Conservation (phyloP, 805 yeast genomes). For the Henningerozyma blattae region DNA sequence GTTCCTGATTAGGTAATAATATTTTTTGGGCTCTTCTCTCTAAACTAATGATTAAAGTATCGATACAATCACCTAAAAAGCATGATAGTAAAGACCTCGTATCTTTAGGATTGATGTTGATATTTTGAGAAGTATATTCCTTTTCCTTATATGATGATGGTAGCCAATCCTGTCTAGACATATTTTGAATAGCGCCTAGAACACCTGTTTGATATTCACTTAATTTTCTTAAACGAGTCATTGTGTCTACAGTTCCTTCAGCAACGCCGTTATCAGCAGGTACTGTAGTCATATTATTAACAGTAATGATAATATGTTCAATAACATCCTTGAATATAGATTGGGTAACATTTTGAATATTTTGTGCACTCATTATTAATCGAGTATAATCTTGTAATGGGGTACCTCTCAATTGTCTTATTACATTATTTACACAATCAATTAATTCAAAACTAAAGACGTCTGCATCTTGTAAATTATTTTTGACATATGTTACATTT, state of each 20-base stretch:
- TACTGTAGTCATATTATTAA: conserved; percentile 32
- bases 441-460: conserved; percentile 46
- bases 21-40: conserved; percentile 42
- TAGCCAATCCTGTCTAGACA: conserved; percentile 59
- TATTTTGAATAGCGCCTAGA: conserved; percentile 34
- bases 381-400: conserved; percentile 11
- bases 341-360: conserved; percentile 20
- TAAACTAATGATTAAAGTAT: conserved; percentile 52
- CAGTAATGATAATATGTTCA: conserved; percentile 40
- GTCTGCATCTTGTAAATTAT: conserved; percentile 35
- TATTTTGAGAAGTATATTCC: conserved; percentile 14
- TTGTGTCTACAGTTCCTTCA: conserved; percentile 59
- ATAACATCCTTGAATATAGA: conserved; percentile 47
- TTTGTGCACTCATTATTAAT: conserved; percentile 18
- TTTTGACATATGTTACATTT: conserved; percentile 30
- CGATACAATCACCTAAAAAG: conserved; percentile 68
- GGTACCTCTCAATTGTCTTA: conserved; percentile 22
- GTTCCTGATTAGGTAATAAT: conserved; percentile 11
- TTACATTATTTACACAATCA: conserved; percentile 31
- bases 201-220: conserved; percentile 47
- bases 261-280: conserved; percentile 63
- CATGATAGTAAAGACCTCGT: conserved; percentile 46
- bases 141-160: conserved; percentile 33
- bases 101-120: conserved; percentile 5
- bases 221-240: conserved; percentile 53